Conservation (phyloP, 345 rosid genomes). For the Salix brachista region DNA sequence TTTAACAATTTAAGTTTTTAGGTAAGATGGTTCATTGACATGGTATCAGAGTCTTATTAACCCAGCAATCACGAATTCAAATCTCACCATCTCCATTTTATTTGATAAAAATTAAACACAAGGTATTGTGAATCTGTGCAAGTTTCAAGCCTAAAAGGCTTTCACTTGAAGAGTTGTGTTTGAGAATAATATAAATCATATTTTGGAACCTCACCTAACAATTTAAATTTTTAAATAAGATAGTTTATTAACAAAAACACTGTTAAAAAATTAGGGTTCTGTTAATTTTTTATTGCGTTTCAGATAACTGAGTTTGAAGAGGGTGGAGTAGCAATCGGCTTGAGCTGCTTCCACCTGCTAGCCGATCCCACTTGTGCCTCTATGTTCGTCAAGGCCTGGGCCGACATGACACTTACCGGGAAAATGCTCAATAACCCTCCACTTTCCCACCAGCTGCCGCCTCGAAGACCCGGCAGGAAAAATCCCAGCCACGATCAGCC, state of each 20-base stretch:
- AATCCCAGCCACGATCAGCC: constrained; percentile 13
- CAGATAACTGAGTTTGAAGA: constrained; percentile 75
- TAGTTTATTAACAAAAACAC: accelerated
- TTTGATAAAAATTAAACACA: too few relatives aligned
- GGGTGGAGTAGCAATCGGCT: constrained; percentile 69
- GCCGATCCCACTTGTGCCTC: constrained; percentile 57
- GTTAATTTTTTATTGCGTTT: not conserved
- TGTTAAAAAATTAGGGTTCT: too few relatives aligned
- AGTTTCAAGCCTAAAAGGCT: too few relatives aligned
- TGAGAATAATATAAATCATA: too few relatives aligned
- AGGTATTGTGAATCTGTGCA: too few relatives aligned
- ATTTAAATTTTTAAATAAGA: too few relatives aligned
- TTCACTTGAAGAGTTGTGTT: accelerated
- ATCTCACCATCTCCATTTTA: too few relatives aligned
- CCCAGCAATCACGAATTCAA: too few relatives aligned
- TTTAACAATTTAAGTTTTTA: too few relatives aligned
- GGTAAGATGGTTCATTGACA: too few relatives aligned
- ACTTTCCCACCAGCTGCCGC: constrained; percentile 41
- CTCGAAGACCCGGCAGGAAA: constrained; percentile 15
- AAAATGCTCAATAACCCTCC: constrained; percentile 41
- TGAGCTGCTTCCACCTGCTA: constrained; percentile 67
- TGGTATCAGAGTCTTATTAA: too few relatives aligned
- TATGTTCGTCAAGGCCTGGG: constrained; percentile 69
- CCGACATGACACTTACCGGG: constrained; percentile 42
- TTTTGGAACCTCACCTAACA: too few relatives aligned